These are phyloP conservation scores for Pseudozyma pruni DNA, from an alignment of 1,284 basidiomycete species.

Conservation along the genomic window DNA sequence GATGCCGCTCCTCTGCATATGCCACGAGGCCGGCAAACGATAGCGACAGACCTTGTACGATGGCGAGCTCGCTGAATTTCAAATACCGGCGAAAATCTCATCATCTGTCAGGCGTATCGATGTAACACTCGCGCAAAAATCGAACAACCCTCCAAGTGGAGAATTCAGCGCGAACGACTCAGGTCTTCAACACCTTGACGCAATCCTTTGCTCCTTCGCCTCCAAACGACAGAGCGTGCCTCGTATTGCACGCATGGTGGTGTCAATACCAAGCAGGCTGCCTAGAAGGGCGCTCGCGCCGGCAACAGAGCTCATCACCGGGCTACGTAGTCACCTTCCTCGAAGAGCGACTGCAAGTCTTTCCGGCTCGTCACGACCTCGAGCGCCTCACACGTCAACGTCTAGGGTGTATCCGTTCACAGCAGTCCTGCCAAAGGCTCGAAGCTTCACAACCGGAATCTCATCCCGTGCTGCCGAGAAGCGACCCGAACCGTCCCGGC, in stretches of 20 bases:
- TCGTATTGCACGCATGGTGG: not conserved
- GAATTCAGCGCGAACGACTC: too few species aligned
- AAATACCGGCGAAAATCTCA: too few species aligned
- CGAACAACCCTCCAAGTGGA: too few species aligned
- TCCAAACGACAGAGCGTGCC: not conserved
- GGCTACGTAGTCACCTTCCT: not conserved
- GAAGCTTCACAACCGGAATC: not conserved
- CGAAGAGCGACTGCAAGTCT: not conserved
- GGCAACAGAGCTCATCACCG: not conserved
- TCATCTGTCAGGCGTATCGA: too few species aligned
- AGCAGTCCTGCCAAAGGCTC: not conserved
- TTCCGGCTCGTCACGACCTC: not conserved
- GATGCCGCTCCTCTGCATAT: too few species aligned
- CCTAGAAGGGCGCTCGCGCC: not conserved
- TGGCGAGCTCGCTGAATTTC: too few species aligned
- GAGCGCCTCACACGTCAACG: not conserved
- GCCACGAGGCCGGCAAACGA: too few species aligned
- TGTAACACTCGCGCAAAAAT: too few species aligned
- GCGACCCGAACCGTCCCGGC: conserved; percentile 13
- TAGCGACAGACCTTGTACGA: too few species aligned
- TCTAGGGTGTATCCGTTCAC: too few species aligned
- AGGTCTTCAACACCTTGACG: too few species aligned
- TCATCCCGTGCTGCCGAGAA: conserved; percentile 19
- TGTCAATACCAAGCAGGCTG: not conserved
- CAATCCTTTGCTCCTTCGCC: not conserved